Conservation (phyloP, 208 protist species). For the Leptomonas pyrrhocoris region DNA sequence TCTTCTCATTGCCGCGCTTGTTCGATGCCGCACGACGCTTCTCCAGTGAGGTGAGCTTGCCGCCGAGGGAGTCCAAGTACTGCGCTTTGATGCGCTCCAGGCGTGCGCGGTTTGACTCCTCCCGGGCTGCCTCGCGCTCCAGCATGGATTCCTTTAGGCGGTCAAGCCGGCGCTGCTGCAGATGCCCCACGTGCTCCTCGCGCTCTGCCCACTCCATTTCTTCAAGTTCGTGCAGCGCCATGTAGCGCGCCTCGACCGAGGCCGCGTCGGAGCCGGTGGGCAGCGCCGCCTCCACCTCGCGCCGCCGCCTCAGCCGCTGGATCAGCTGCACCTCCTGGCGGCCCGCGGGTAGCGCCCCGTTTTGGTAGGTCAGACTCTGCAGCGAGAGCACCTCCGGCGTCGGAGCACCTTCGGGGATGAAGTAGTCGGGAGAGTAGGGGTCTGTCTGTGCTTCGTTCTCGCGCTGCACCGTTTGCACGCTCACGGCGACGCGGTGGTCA, state of each 20-base stretch:
- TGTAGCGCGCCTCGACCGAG: slow-evolving; percentile 52
- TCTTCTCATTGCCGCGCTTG: slow-evolving; percentile 43
- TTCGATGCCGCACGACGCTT: slow-evolving; percentile 24
- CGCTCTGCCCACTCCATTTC: slow-evolving; percentile 87
- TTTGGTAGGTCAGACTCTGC: slow-evolving; percentile 60
- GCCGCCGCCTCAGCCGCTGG: slow-evolving; percentile 85
- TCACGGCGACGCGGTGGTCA: slow-evolving; percentile 15
- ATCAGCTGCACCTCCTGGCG: slow-evolving; percentile 88
- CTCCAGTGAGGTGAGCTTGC: slow-evolving; percentile 58
- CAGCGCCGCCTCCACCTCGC: slow-evolving; percentile 68
- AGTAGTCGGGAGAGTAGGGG: slow-evolving; percentile 89
- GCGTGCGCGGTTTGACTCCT: slow-evolving; percentile 54
- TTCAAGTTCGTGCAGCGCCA: slow-evolving; percentile 75
- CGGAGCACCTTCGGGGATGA: slow-evolving; percentile 64
- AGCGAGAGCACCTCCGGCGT: slow-evolving; percentile 79
- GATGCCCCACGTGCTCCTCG: slow-evolving; percentile 73
- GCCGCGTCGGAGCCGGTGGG: slow-evolving; percentile 53
- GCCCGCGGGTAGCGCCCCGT: slow-evolving; percentile 77
- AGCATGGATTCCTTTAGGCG: slow-evolving; percentile 52
- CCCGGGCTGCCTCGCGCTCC: slow-evolving; percentile 69
- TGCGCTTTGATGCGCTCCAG: slow-evolving; percentile 64
- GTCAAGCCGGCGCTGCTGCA: slow-evolving; percentile 79
- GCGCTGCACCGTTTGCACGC: slow-evolving; percentile 71
- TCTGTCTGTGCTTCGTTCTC: slow-evolving; percentile 92
- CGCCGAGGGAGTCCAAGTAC: slow-evolving; percentile 45